Percentiles rank a stretch among this genome's conserved stretches.
phyloP scores from a whole-genome alignment of 768 basidiomycete species.

The Mycena capillaripes region DNA sequence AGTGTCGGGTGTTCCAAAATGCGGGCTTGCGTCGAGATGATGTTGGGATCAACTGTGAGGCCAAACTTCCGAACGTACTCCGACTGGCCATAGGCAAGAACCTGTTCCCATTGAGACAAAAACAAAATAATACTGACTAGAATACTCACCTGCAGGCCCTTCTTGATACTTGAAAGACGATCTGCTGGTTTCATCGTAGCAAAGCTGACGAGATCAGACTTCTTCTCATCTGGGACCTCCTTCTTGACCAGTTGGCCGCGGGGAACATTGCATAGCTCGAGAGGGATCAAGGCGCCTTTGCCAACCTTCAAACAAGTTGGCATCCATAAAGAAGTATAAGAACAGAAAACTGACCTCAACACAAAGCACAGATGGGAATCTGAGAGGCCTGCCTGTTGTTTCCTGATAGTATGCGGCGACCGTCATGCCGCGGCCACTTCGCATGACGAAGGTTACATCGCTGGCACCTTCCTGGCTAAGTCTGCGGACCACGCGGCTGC shows the following conservation, averaged over 20 bases:
- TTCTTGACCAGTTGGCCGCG: constrained; percentile 81
- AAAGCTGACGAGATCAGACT: constrained; percentile 73
- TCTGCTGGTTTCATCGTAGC: constrained; percentile 74
- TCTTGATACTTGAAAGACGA: constrained; percentile 66
- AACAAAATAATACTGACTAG: background rate
- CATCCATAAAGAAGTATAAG: background rate
- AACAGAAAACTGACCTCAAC: constrained; percentile 59
- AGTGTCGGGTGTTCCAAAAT: constrained; percentile 63
- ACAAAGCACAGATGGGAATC: constrained; percentile 66
- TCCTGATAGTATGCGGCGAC: constrained; percentile 56
- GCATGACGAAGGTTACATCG: constrained; percentile 60
- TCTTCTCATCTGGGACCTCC: constrained; percentile 77
- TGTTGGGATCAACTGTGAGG: constrained; percentile 50
- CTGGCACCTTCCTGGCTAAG: constrained; percentile 66
- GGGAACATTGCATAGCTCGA: constrained; percentile 75
- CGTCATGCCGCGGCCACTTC: constrained; percentile 59
- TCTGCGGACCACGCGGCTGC: constrained; percentile 65
- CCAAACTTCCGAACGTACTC: constrained; percentile 60
- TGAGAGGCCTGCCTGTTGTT: constrained; percentile 48
- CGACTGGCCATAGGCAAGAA: constrained; percentile 57
- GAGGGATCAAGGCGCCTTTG: constrained; percentile 71
- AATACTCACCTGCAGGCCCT: constrained; percentile 64
- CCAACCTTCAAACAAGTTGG: constrained; percentile 61
- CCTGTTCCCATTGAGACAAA: constrained; percentile 38
- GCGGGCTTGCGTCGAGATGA: constrained; percentile 60